Base-by-base conservation (phyloP, 78 protist genomes). In the Capsaspora owczarzaki region DNA sequence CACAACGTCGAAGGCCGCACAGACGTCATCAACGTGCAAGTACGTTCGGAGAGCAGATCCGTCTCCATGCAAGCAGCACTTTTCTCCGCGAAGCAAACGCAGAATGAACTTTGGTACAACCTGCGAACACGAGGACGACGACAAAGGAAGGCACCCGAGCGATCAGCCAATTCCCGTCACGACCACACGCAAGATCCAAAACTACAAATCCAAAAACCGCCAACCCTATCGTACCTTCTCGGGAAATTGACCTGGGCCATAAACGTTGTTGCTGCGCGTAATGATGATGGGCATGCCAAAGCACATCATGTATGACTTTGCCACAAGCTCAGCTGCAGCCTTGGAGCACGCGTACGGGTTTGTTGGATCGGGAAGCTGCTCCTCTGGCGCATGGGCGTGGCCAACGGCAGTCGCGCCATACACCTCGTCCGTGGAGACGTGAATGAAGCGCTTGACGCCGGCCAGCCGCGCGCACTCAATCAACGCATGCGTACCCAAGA, bases 381-480 rank as follows among this genome's bases (percentile, higher is more conserved):
- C 35, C 74, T 60, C n/a, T 35, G 40, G 40, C 37, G 56, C 19
- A 19, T 40, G 40, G 40, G 40, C 19, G 19, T 61, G 71, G 51
- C 38, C 10, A 19, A n/a, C 22, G 61, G 66, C 41, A n/a, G n/a
- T 42, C n/a, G 25, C 89, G 23, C 99, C 99, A 83, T 96, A 96
- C 33, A 96, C 99, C 83, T 96, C 99, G 81, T 96, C 99, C 0
- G 99, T 95, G 43, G 89, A 78, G 37, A 95, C 94, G 85, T 95
- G 96, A 20, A 96, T 79, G 71, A 96, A 96, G 37, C 95, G 93
- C 78, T 77, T 27, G 40, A 95, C 31, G 37, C 74, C 74, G 33
- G 19, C 47, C 0, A 60, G 70, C 40, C 85, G 85, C 25, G 84
- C 72, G 31, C 78, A 47, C 31, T 96, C 98, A 16, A 93, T 78